Evolutionary conservation across 352 stramenopile species (phyloP), one percentile per base, ranked within the genome.

Genomic region (Phytopythium ostracodes): DNA sequence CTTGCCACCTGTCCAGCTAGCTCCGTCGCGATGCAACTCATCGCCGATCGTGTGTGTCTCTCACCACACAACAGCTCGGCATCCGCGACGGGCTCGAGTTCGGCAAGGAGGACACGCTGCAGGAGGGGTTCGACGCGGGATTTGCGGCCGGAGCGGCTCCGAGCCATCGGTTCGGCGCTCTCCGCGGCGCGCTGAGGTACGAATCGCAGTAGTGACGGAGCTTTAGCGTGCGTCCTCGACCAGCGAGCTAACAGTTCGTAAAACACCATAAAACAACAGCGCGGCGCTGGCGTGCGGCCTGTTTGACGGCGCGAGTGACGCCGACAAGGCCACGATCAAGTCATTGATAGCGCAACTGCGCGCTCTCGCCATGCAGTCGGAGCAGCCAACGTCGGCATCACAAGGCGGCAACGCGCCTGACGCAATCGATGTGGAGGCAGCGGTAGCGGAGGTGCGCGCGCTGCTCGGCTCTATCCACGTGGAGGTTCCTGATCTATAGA

Each of bases 21-120:
- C 38, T 20, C 35, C 38, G 42, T 47, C 18, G 11, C 47, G 29
- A 5, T 22, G 44, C 44, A 7, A 20, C 10, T 11, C 46, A n/a
- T n/a, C n/a, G n/a, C n/a, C n/a, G 15, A 12, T 9, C 64, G 14
- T 31, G 22, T 56, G 59, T 33, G 29, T 33, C 29, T 33, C 4
- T 33, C 29, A 33, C 55, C 52, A 47, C n/a, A 9, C 24, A 11
- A 9, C 58, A 92, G 79, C 51, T 84, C 31, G 84, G 84, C 42
- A 77, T 91, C 52, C 84, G 78, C 14, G 81, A 91, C 24, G 81
- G 79, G 18, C 71, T 91, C 33, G 81, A 93, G 43, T 56, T 82
- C 10, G 84, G 79, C 40, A 91, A 93, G 64, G 78, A 93, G 27
- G 69, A 75, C 59, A 84, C 80, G 36, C 58, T 93, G 27, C 84